Percentiles rank a stretch among this genome's conserved stretches.
Conservation (phyloP, 176 grass and related monocot species). For the Carex myosuroides region DNA sequence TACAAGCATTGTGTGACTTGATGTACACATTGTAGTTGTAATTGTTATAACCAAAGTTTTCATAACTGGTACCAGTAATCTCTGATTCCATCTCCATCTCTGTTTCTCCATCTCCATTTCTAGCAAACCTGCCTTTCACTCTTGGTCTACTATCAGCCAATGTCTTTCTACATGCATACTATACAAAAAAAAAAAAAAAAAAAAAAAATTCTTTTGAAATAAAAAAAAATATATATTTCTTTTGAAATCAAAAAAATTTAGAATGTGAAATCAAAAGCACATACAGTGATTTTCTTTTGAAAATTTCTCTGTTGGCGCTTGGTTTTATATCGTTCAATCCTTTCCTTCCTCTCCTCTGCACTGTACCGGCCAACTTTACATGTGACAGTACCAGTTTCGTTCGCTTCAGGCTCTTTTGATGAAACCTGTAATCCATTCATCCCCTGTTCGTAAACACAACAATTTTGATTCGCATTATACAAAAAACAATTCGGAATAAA, state of each 20-base stretch:
- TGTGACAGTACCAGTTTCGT: slow-evolving; percentile 37
- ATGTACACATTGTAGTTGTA: slow-evolving; percentile 17
- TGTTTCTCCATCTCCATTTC: slow-evolving; percentile 59
- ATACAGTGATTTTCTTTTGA: slow-evolving; percentile 92
- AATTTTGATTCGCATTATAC: slow-evolving; percentile 1
- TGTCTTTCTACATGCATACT: slow-evolving; percentile 97
- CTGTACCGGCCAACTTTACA: slow-evolving; percentile 57
- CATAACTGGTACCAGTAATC: slow-evolving; percentile 36
- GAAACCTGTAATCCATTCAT: slow-evolving; percentile 40
- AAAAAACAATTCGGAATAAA: neutral
- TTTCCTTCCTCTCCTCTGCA: slow-evolving; percentile 64
- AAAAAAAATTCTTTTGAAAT: neutral
- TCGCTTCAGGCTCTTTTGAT: slow-evolving; percentile 30
- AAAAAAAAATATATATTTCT: neutral
- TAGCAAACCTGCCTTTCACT: slow-evolving; percentile 80
- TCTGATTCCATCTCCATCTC: slow-evolving; percentile 51
- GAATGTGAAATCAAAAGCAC: neutral
- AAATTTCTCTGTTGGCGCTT: slow-evolving; percentile 74
- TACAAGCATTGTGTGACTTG: slow-evolving; percentile 11
- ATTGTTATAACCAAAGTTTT: slow-evolving; percentile 27
- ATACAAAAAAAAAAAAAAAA: neutral
- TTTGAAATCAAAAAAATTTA: neutral
- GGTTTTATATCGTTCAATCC: slow-evolving; percentile 53
- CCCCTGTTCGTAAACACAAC: slow-evolving; percentile 34
- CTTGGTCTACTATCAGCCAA: slow-evolving; percentile 80